Conservation (phyloP, 1,284 basidiomycete genomes). For the Vanrija pseudolonga region DNA sequence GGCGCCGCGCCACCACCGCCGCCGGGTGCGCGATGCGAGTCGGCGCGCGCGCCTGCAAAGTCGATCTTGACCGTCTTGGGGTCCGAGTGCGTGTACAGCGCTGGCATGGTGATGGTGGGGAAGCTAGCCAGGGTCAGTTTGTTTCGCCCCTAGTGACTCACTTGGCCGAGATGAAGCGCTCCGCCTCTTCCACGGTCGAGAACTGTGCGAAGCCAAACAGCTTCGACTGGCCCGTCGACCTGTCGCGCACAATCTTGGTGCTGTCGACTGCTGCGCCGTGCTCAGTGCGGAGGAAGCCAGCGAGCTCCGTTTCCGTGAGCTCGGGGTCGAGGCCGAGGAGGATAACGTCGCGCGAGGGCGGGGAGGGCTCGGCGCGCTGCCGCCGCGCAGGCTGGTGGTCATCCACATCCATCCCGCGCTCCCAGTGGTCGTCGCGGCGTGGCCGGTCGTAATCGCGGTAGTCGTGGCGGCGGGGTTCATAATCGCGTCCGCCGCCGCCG, state of each 20-base stretch:
- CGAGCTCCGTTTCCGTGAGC: slow-evolving; percentile 84
- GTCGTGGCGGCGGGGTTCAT: neutral
- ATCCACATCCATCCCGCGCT: slow-evolving; percentile 26
- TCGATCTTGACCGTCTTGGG: slow-evolving; percentile 80
- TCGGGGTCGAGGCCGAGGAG: slow-evolving; percentile 85
- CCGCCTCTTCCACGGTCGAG: slow-evolving; percentile 71
- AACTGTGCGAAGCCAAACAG: slow-evolving; percentile 94
- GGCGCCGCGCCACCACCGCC: slow-evolving; percentile 35
- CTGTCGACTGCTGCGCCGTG: slow-evolving; percentile 51
- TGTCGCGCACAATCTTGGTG: slow-evolving; percentile 82
- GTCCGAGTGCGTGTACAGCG: slow-evolving; percentile 47
- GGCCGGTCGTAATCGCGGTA: neutral
- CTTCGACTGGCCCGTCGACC: slow-evolving; percentile 83
- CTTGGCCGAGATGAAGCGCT: slow-evolving; percentile 78
- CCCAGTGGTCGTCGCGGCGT: slow-evolving; percentile 19
- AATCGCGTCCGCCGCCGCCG: neutral
- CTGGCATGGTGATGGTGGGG: slow-evolving; percentile 77
- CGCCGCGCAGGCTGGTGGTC: slow-evolving; percentile 6
- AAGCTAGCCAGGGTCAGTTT: slow-evolving; percentile 54
- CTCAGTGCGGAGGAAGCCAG: slow-evolving; percentile 59
- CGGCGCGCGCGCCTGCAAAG: slow-evolving; percentile 56
- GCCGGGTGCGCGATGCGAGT: slow-evolving; percentile 37
- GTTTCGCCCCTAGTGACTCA: slow-evolving; percentile 30
- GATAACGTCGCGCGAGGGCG: slow-evolving; percentile 62
- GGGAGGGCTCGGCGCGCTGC: slow-evolving; percentile 17